phyloP scores from a whole-genome alignment of 495 filamentous ascomycete species.

The Neurospora africana region DNA sequence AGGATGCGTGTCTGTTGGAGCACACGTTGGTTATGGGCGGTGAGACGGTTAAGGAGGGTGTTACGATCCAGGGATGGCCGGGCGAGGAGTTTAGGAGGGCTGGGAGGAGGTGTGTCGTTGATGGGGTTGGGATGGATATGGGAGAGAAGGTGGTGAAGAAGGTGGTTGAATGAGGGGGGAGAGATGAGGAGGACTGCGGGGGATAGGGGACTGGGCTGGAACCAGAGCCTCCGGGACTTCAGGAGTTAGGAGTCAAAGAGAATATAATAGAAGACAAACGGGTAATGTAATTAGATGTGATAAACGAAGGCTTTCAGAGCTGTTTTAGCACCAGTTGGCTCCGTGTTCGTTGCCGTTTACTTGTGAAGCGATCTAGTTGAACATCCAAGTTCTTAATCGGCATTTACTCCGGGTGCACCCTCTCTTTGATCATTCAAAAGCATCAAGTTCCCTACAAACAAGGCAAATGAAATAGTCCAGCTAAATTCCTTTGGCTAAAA shows the following conservation, averaged over 20 bases:
- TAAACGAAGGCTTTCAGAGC: not conserved
- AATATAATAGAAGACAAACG: not conserved
- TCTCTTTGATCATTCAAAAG: no score
- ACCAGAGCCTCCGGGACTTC: not conserved
- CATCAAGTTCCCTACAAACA: no score
- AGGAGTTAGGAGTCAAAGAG: not conserved
- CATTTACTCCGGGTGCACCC: no score
- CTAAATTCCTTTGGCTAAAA: no score
- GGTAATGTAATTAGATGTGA: not conserved
- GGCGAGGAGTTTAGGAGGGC: slow-evolving; percentile 18
- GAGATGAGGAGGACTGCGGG: no score
- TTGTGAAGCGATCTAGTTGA: not conserved
- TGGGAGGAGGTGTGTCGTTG: not conserved
- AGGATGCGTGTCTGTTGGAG: slow-evolving; percentile 34
- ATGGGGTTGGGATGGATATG: not conserved
- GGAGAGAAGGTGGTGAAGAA: not conserved
- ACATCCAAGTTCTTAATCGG: no score
- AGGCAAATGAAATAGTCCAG: no score
- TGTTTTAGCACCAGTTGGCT: not conserved
- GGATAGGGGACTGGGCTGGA: not conserved
- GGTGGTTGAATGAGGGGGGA: not conserved
- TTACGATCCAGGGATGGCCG: slow-evolving; percentile 39
- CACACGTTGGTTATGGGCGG: slow-evolving; percentile 38
- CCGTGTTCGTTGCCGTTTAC: not conserved
- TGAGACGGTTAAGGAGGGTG: slow-evolving; percentile 32